phyloP scores from a whole-genome alignment of 2,329 filamentous ascomycete species.

The Exophiala viscosa region DNA sequence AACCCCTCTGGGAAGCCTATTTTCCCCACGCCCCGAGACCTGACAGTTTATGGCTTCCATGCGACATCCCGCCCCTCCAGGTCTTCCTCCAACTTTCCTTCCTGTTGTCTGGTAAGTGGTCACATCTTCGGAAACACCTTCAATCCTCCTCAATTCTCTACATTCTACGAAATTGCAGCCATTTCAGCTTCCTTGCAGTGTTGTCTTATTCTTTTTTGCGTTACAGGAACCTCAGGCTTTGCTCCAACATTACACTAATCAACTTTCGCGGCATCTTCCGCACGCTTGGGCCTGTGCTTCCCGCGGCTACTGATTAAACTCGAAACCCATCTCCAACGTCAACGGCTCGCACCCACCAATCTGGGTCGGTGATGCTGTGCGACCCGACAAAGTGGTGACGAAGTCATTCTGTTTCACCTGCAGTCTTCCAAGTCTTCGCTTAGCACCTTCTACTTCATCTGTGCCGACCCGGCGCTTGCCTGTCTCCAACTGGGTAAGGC shows the following conservation, averaged over 20 bases:
- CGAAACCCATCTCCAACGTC: too few species aligned
- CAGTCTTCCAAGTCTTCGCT: neutral
- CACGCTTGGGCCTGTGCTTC: constrained; percentile 19
- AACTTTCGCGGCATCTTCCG: too few species aligned
- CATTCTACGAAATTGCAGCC: neutral
- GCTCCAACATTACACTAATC: too few species aligned
- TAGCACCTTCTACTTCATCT: neutral
- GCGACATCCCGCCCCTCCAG: neutral
- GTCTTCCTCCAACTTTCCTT: neutral
- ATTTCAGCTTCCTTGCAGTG: too few species aligned
- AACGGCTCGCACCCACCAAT: neutral
- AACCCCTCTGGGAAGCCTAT: neutral
- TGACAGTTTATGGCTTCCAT: neutral
- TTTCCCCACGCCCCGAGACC: neutral
- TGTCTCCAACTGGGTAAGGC: too few species aligned
- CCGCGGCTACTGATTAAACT: constrained; percentile 20
- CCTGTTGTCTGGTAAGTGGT: neutral
- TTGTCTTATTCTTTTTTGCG: too few species aligned
- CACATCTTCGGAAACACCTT: neutral
- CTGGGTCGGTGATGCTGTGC: neutral
- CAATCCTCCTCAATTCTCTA: neutral
- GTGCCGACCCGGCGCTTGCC: too few species aligned
- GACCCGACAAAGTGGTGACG: too few species aligned
- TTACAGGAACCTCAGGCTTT: too few species aligned
- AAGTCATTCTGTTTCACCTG: too few species aligned